Evolutionary conservation across 306 rosid species (phyloP), one percentile per base, ranked within the genome.

Genomic region (Cotoneaster glaucophyllus): DNA sequence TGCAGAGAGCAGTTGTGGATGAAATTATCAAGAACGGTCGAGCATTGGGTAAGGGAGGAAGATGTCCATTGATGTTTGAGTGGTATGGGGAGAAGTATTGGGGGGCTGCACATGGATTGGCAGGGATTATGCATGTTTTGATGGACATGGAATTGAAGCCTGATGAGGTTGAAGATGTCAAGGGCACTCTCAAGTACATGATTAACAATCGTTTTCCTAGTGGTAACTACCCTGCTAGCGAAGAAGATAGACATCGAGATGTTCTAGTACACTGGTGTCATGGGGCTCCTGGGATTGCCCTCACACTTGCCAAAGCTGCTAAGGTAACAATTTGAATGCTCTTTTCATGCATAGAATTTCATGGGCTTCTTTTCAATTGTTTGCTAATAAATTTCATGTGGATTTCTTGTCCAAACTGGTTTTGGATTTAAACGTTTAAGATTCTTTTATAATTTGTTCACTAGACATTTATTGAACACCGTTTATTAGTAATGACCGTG

Each of bases 61-160:
- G 54, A 34, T 85, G 88, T 41, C 91, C 93, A 6, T 80, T 92
- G 80, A 88, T 89, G 97, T 89, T 77, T 66, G 96, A 92, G 79
- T 92, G 93, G 91, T 85, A 92, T 18, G 90, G 96, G 10, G 88
- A 92, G 79, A 92, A 81, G 79, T 92, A 89, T 76, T 88, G 93
- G 90, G 96, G 97, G 74, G 93, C 93, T 69, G 96, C 97, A 1
- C 97, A 92, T 85, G 97, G 93, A 43, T 80, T 92, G 82, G 93
- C 91, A 18, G 96, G 97, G 82, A 89, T 88, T 79, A 78, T 92
- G 87, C 88, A 90, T 82, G 93, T 92, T 22, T 74, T 89, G 78
- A 81, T 90, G 91, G 91, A 92, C 82, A 81, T 88, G 89, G 88
- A 85, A 56, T 80, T 92, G 84, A 88, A 82, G 82, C 86, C 90